phyloP scores from a whole-genome alignment of 169 alveolate species.

The Theileria parva region DNA sequence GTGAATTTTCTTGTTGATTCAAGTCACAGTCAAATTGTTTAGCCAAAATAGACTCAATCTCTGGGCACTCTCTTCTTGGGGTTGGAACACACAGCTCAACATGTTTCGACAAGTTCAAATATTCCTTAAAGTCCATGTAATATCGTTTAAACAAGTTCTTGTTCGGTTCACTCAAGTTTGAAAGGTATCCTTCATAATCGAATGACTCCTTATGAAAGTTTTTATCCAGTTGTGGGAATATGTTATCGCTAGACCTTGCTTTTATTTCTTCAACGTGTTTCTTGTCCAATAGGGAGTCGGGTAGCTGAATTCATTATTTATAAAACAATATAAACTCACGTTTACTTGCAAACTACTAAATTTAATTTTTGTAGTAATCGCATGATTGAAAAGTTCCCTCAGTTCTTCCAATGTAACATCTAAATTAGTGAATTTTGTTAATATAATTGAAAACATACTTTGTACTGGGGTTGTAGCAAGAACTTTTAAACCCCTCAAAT shows the following conservation, averaged over 20 bases:
- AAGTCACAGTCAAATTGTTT: slow-evolving; percentile 33
- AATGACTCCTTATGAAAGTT: slow-evolving; percentile 6
- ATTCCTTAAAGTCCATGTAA: slow-evolving; percentile 3
- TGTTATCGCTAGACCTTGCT: not conserved
- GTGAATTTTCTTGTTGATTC: slow-evolving; percentile 38
- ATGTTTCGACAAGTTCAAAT: not conserved
- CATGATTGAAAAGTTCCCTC: slow-evolving; percentile 38
- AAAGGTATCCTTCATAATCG: not conserved
- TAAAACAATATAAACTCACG: slow-evolving; percentile 1
- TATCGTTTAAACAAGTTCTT: not conserved
- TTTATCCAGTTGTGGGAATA: slow-evolving; percentile 1
- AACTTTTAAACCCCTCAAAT: not conserved
- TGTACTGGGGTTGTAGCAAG: slow-evolving; percentile 38
- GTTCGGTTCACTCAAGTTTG: not conserved
- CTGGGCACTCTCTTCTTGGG: not conserved
- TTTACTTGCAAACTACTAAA: slow-evolving; percentile 24
- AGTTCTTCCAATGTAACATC: slow-evolving; percentile 71
- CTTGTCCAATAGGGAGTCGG: not conserved
- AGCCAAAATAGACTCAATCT: slow-evolving; percentile 23
- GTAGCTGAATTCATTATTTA: not conserved
- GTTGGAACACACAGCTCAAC: slow-evolving; percentile 1
- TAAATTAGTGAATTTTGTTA: slow-evolving; percentile 65
- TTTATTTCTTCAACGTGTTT: not conserved
- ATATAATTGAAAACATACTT: slow-evolving; percentile 41
- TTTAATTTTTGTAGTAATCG: slow-evolving; percentile 27